Evolutionary conservation across 345 rosid genomes (phyloP).

Genomic region (Raphanus sativus): DNA sequence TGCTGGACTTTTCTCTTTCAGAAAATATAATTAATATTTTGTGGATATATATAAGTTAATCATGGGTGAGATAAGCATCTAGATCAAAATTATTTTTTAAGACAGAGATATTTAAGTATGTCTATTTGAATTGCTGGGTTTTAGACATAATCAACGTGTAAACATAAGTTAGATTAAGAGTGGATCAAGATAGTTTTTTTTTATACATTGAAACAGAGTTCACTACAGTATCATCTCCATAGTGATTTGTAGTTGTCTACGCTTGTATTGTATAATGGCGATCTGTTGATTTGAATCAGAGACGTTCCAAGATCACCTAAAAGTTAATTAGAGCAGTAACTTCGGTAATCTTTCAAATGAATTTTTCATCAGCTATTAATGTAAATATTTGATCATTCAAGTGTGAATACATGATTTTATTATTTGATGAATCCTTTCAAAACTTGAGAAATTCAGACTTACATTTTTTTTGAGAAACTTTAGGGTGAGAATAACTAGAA

Average conservation of each 20-base stretch:
- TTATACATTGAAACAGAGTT: not conserved
- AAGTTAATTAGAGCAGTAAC: not conserved
- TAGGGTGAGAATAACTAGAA: not conserved
- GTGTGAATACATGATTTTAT: not conserved
- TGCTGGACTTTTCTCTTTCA: not conserved
- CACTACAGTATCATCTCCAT: not conserved
- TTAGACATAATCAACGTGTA: not conserved
- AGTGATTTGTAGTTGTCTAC: not conserved
- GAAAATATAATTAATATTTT: not conserved
- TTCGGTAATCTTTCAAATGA: not conserved
- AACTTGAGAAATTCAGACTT: not conserved
- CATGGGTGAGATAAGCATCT: slow-evolving; percentile 19
- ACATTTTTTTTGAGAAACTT: not conserved
- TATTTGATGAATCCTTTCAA: not conserved
- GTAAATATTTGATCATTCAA: not conserved
- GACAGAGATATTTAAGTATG: not conserved
- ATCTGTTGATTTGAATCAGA: not conserved
- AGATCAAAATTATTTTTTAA: not conserved
- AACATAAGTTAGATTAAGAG: not conserved
- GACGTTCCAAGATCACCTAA: not conserved
- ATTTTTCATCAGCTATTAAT: not conserved
- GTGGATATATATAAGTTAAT: not conserved
- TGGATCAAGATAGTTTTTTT: not conserved
- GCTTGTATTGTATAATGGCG: not conserved
- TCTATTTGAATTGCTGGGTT: not conserved